These are phyloP conservation scores for Neocucurbitaria cava DNA, from an alignment of 2,329 filamentous ascomycete genomes.

Conservation along the genomic window DNA sequence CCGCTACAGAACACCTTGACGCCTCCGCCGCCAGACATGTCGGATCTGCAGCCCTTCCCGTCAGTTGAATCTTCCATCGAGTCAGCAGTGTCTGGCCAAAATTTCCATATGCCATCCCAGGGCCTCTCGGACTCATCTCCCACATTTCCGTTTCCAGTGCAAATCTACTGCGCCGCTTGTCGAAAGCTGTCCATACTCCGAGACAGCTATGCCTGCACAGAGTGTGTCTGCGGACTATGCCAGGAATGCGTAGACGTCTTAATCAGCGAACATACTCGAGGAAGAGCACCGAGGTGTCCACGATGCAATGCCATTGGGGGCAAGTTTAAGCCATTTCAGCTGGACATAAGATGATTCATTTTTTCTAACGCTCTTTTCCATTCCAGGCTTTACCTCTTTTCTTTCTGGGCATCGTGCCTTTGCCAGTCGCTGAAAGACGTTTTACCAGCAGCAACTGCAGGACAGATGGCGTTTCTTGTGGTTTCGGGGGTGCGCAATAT, in stretches of 20 bases:
- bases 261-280: conserved; percentile 73
- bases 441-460: conserved; percentile 25
- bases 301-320: conserved; percentile 80
- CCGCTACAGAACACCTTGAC: conserved; percentile 90
- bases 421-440: conserved; percentile 12
- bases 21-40: conserved; percentile 66
- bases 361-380: conserved; percentile 7
- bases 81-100: conserved; percentile 72
- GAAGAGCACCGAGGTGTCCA: conserved; percentile 75
- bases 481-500: conserved; percentile 11
- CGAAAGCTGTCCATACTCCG: conserved; percentile 77
- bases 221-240: conserved; percentile 94
- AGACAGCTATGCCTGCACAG: conserved; percentile 91
- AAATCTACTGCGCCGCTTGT: conserved; percentile 93
- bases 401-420: conserved; percentile 9
- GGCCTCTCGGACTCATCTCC: conserved; percentile 68
- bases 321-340: conserved; percentile 83
- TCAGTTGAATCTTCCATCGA: conserved; percentile 84
- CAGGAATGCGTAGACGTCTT: conserved; percentile 84
- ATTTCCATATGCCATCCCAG: conserved; percentile 65
- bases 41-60: conserved; percentile 74
- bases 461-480: conserved; percentile 25
- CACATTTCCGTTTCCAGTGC: conserved; percentile 59
- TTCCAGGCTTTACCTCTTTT: conserved; percentile 5
- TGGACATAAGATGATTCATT: conserved; percentile 72